Conservation (phyloP, 2,329 filamentous ascomycete species). For the Neurospora crassa region DNA sequence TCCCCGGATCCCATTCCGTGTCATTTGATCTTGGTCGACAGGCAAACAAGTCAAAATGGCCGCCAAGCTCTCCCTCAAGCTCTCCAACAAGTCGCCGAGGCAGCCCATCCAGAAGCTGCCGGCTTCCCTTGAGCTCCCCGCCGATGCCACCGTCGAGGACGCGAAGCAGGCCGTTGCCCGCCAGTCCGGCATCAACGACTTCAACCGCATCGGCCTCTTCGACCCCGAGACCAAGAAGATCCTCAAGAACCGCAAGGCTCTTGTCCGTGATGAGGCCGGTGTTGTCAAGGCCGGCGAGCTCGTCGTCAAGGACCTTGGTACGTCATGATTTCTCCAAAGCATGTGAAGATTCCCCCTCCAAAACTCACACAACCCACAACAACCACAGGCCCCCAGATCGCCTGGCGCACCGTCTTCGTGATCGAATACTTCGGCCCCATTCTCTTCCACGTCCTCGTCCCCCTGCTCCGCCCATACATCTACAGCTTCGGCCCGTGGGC, state of each 20-base stretch:
- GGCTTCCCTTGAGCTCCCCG: conserved; percentile 35
- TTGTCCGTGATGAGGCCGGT: conserved; percentile 37
- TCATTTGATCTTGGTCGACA: background rate
- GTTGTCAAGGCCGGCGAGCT: conserved; percentile 47
- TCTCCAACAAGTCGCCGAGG: conserved; percentile 37
- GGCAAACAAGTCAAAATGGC: conserved; percentile 10
- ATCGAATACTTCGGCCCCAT: conserved; percentile 92
- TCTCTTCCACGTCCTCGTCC: conserved; percentile 68
- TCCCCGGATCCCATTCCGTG: background rate
- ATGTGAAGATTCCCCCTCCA: background rate
- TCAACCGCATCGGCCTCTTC: conserved; percentile 53
- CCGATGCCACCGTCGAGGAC: conserved; percentile 48
- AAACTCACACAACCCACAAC: background rate
- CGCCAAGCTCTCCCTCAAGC: conserved; percentile 28
- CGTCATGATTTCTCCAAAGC: conserved; percentile 16
- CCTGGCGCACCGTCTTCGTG: conserved; percentile 88
- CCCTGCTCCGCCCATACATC: conserved; percentile 64
- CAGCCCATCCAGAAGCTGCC: conserved; percentile 47
- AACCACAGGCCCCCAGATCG: conserved; percentile 67
- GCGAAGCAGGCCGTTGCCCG: conserved; percentile 47
- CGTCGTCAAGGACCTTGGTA: conserved; percentile 90
- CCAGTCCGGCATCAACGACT: conserved; percentile 40
- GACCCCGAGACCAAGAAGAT: conserved; percentile 52
- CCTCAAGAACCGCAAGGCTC: conserved; percentile 50
- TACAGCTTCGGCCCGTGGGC: conserved; percentile 43